Evolutionary conservation across 202 grass and related monocot species (phyloP), one percentile per base, ranked within the genome.

Genomic region (Hordeum pubiflorum): DNA sequence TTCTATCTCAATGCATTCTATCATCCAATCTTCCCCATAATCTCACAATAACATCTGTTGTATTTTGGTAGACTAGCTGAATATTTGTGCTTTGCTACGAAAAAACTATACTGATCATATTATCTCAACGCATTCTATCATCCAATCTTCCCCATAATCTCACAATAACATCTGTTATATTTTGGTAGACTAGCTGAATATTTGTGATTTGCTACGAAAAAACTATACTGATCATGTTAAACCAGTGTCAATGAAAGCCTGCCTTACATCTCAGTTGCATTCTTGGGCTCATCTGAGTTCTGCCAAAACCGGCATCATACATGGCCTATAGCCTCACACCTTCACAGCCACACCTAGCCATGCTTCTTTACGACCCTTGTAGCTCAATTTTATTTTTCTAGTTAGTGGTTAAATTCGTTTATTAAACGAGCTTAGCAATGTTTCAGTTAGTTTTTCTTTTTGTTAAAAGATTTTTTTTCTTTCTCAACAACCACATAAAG

Each of bases 401-500:
- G 63, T 33, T 12, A 38, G 33, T 66, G 33, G 63, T 66, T 66
- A 66, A 66, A 66, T 66, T 66, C 9, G 1, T 38, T 66, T 66
- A 29, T 66, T 66, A 66, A 36, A 12, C 33, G 33, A 66, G 63
- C 32, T 66, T 66, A 21, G 63, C 9, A 10, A 37, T 37, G 17
- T 65, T 65, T 64, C 8, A 18, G 27, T 38, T 66, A 10, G n/a
- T 38, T 63, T 64, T 65, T 66, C 18, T 38, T 66, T 65, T n/a
- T 65, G 32, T 33, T 65, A n/a, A 20, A 31, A 65, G 17, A 20
- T 65, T 65, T 20, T 20, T 84, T 12, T 84, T 80, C 69, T 88
- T 79, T 62, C 32, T 69, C 70, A 71, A 8, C 14, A 71, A 62
- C n/a, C 63, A 52, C 39, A 80, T 26, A 55, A 75, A 38, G 3